These are phyloP conservation scores for Fusarium oxysporum DNA, from an alignment of 2,329 filamentous ascomycete genomes.

Conservation along the genomic window DNA sequence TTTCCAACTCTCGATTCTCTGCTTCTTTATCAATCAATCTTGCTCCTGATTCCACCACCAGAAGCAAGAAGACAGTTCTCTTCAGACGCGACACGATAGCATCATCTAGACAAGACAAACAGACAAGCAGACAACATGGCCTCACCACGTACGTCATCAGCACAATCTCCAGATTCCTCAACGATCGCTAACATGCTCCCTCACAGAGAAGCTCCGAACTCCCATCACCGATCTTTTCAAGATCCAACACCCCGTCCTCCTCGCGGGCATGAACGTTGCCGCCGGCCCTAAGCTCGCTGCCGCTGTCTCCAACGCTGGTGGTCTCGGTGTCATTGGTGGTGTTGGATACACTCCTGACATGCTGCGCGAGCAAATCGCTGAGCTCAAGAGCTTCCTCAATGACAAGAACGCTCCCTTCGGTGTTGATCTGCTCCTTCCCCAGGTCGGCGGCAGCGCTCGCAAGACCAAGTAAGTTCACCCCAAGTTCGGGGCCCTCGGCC, in stretches of 20 bases:
- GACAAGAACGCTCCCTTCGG: conserved; percentile 97
- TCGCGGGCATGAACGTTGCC: conserved; percentile 99
- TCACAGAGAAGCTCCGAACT: conserved; percentile 76
- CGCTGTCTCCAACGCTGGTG: conserved; percentile 96
- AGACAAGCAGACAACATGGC: conserved; percentile 67
- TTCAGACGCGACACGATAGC: conserved; percentile 21
- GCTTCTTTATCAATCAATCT: conserved; percentile 5
- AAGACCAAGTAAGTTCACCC: conserved; percentile 80
- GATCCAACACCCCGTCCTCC: conserved; percentile 95
- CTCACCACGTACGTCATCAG: conserved; percentile 77
- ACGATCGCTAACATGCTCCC: conserved; percentile 22
- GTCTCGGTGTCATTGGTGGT: conserved; percentile 95
- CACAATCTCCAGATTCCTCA: background rate
- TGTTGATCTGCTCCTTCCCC: conserved; percentile 91
- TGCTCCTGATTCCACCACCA: background rate
- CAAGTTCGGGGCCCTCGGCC: background rate
- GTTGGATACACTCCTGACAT: conserved; percentile 97
- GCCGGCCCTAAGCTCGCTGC: conserved; percentile 96
- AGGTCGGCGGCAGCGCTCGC: conserved; percentile 92
- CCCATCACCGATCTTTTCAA: conserved; percentile 94
- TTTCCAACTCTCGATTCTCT: background rate
- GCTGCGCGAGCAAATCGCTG: conserved; percentile 92
- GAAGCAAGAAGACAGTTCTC: conserved; percentile 25
- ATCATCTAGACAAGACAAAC: conserved; percentile 4
- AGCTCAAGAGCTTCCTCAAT: conserved; percentile 87